Conservation (phyloP, 768 basidiomycete genomes). For the Hirschioporus abietinus region DNA sequence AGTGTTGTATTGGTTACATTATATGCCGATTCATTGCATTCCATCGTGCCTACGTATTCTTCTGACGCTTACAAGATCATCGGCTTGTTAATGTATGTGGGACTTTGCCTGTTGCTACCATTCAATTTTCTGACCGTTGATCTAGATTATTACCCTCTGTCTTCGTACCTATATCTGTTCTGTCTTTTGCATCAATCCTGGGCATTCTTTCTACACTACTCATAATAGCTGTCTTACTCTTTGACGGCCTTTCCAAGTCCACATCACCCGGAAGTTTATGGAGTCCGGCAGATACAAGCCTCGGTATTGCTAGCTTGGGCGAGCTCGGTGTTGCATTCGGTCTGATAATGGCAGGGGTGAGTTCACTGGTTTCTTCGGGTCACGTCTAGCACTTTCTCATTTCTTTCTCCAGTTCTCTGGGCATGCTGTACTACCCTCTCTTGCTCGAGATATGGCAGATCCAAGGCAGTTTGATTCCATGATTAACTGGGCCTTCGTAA, state of each 20-base stretch:
- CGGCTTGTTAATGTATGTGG: slow-evolving; percentile 62
- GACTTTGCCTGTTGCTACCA: slow-evolving; percentile 1
- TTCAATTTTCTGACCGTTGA: slow-evolving; percentile 1
- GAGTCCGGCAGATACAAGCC: slow-evolving; percentile 63
- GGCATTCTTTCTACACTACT: slow-evolving; percentile 76
- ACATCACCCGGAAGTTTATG: slow-evolving; percentile 78
- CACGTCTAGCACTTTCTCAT: slow-evolving; percentile 1
- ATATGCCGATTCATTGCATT: slow-evolving; percentile 80
- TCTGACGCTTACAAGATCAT: slow-evolving; percentile 70
- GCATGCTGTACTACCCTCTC: slow-evolving; percentile 86
- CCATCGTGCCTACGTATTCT: slow-evolving; percentile 62
- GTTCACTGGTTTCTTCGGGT: slow-evolving; percentile 17
- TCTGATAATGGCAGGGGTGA: slow-evolving; percentile 86
- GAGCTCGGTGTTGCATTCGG: slow-evolving; percentile 81
- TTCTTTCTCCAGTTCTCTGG: slow-evolving; percentile 63
- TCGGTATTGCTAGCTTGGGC: slow-evolving; percentile 44
- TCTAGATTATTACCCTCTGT: slow-evolving; percentile 75
- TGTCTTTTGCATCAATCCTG: slow-evolving; percentile 85
- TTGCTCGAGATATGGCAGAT: slow-evolving; percentile 86
- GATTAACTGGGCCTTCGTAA: slow-evolving; percentile 83
- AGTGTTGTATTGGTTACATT: slow-evolving; percentile 87
- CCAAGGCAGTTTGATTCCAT: slow-evolving; percentile 76
- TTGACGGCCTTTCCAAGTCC: slow-evolving; percentile 74
- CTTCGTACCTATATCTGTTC: slow-evolving; percentile 77
- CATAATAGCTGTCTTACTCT: slow-evolving; percentile 69